phyloP scores from a whole-genome alignment of 2,329 filamentous ascomycete species.

The Magnaporthiopsis rhizophila region DNA sequence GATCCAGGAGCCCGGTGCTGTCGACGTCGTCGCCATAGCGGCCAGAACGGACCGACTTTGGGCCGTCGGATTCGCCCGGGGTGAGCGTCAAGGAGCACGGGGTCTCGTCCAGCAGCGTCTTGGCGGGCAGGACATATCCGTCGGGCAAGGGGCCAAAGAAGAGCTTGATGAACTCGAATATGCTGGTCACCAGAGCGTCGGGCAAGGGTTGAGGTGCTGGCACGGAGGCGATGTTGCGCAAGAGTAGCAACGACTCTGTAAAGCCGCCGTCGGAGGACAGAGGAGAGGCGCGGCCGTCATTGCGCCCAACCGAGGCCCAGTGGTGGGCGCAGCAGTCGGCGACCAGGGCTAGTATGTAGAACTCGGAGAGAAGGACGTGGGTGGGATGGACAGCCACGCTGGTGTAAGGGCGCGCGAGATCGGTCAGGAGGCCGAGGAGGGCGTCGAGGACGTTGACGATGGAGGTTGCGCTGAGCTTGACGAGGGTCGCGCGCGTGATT shows the following conservation, averaged over 20 bases:
- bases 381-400: constrained; percentile 43
- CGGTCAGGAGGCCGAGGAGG: constrained; percentile 49
- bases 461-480: constrained; percentile 49
- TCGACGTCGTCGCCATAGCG: constrained; percentile 26
- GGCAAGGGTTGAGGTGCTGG: constrained; percentile 34
- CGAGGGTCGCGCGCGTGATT: constrained; percentile 52
- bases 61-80: background rate
- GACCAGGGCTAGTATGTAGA: constrained; percentile 54
- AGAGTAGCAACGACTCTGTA: constrained; percentile 8
- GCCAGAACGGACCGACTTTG: constrained; percentile 8
- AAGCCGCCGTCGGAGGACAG: background rate
- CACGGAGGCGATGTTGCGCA: constrained; percentile 16
- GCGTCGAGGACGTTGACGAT: constrained; percentile 48
- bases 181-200: constrained; percentile 41
- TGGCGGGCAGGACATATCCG: constrained; percentile 45
- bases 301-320: constrained; percentile 30
- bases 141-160: constrained; percentile 54
- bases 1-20: constrained; percentile 22
- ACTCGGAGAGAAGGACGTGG: constrained; percentile 55
- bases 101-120: constrained; percentile 47
- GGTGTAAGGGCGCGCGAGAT: constrained; percentile 47
- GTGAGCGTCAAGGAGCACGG: constrained; percentile 16
- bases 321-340: constrained; percentile 58
- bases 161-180: constrained; percentile 47
- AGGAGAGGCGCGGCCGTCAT: constrained; percentile 11